A percentile compares a stretch with the other conserved stretches of the same genome.
These are phyloP conservation scores for Emericellopsis atlantica DNA, from an alignment of 2,329 filamentous ascomycete species.

Conservation along the genomic window DNA sequence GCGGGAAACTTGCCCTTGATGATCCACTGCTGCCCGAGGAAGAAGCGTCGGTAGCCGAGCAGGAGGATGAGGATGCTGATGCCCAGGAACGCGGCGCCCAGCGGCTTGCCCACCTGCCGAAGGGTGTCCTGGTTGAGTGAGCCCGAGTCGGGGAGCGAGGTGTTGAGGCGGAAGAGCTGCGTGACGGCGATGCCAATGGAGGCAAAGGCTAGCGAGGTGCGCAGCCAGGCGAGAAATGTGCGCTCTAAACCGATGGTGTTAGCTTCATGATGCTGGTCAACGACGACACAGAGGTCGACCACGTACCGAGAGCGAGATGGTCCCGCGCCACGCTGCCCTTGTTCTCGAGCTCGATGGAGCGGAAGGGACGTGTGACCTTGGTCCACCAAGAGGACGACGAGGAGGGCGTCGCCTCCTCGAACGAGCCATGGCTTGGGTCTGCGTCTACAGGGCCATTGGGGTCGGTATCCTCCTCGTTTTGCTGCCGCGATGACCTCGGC, in stretches of 20 bases:
- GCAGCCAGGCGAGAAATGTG: conserved; percentile 76
- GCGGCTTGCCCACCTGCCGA: conserved; percentile 56
- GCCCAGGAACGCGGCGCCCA: conserved; percentile 64
- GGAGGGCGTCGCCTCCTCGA: not conserved
- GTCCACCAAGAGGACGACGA: conserved; percentile 33
- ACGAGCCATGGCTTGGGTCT: conserved; percentile 10
- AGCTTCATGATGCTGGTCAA: not conserved
- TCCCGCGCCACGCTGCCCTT: conserved; percentile 76
- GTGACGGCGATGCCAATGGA: conserved; percentile 75
- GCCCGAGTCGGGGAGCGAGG: conserved; percentile 28
- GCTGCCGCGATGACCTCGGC: not conserved
- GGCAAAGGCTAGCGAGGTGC: conserved; percentile 70
- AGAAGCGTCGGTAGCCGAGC: conserved; percentile 68
- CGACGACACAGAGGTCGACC: too few species aligned
- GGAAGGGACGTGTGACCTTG: conserved; percentile 31
- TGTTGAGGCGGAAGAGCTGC: conserved; percentile 75
- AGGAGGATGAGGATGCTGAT: conserved; percentile 65
- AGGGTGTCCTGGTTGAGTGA: conserved; percentile 29
- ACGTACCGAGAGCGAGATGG: conserved; percentile 63
- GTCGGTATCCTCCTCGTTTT: not conserved
- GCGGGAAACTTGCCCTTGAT: conserved; percentile 71
- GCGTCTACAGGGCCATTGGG: conserved; percentile 2
- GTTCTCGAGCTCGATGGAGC: conserved; percentile 67
- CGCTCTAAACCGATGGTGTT: conserved; percentile 40
- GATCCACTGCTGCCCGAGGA: conserved; percentile 68